phyloP scores from a whole-genome alignment of 768 basidiomycete genomes.

The Leucocoprinus birnbaumii region DNA sequence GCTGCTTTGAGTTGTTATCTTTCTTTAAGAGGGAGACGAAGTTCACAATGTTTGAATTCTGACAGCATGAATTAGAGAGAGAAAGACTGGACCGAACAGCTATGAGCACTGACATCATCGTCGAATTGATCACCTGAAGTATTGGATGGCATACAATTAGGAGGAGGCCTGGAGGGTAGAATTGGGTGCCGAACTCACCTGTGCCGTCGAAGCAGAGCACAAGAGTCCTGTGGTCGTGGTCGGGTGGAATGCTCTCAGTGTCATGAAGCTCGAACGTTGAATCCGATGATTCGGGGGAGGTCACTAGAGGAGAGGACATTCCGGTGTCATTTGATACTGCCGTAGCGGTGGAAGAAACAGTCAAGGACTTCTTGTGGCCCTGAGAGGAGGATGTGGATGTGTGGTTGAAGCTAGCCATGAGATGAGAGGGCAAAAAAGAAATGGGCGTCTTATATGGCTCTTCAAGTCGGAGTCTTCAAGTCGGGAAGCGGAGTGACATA shows the following conservation, averaged over 20 bases:
- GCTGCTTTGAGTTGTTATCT: conserved; percentile 54
- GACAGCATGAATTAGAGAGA: conserved; percentile 1
- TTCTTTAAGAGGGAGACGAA: conserved; percentile 71
- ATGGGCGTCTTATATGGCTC: too few relatives aligned
- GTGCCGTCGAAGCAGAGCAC: conserved; percentile 75
- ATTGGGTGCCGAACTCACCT: too few relatives aligned
- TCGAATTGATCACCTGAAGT: conserved; percentile 64
- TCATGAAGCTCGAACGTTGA: conserved; percentile 8
- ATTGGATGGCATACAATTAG: too few relatives aligned
- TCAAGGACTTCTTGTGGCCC: conserved; percentile 14
- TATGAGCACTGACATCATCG: conserved; percentile 45
- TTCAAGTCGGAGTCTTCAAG: too few relatives aligned
- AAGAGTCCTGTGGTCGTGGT: conserved; percentile 46
- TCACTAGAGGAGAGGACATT: conserved; percentile 18
- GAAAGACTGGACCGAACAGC: not conserved
- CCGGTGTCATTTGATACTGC: conserved; percentile 10
- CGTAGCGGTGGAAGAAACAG: conserved; percentile 10
- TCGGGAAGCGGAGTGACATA: too few relatives aligned
- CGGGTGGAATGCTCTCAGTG: conserved; percentile 34
- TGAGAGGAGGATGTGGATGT: conserved; percentile 9
- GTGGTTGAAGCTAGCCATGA: conserved; percentile 8
- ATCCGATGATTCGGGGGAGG: conserved; percentile 20
- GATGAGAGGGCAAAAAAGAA: conserved; percentile 2
- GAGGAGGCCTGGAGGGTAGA: too few relatives aligned
- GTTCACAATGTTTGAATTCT: conserved; percentile 76